phyloP scores from a whole-genome alignment of 768 basidiomycete genomes.

The Trametes cingulata region DNA sequence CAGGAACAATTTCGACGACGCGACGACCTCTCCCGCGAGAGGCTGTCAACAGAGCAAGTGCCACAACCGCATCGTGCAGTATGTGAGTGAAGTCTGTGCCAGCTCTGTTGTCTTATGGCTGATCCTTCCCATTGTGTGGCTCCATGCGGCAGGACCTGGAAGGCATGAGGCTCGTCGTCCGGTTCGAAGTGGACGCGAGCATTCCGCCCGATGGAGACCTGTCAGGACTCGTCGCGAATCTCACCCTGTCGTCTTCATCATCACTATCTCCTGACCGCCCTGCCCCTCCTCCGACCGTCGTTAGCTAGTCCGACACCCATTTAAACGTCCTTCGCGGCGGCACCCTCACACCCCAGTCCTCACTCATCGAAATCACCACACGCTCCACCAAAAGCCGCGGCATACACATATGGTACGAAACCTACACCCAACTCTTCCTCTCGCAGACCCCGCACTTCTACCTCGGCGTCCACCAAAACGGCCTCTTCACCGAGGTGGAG shows the following conservation, averaged over 20 bases:
- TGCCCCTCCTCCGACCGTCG: neutral
- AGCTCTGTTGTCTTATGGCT: neutral
- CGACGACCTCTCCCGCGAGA: conserved; percentile 11
- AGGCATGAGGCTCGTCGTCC: conserved; percentile 22
- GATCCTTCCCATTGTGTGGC: neutral
- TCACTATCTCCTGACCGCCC: neutral
- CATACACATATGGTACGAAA: conserved; percentile 52
- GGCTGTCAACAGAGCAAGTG: conserved; percentile 13
- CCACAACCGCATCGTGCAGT: conserved; percentile 23
- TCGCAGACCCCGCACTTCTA: conserved; percentile 65
- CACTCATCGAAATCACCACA: conserved; percentile 35
- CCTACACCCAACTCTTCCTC: conserved; percentile 65
- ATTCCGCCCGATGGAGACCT: neutral
- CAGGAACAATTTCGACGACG: conserved; percentile 58
- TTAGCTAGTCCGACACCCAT: neutral
- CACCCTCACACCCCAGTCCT: conserved; percentile 35
- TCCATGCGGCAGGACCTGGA: conserved; percentile 19
- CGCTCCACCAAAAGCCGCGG: conserved; percentile 9
- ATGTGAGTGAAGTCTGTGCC: conserved; percentile 15
- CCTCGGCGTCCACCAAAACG: conserved; percentile 56
- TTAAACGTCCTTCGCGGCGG: conserved; percentile 29
- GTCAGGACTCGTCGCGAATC: neutral
- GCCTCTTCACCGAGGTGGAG: conserved; percentile 49
- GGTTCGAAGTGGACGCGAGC: conserved; percentile 30
- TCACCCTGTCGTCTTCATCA: neutral